Percentiles rank a stretch among this genome's conserved stretches.
phyloP scores from a whole-genome alignment of 2,329 filamentous ascomycete genomes.

The Fusarium nisikadoi region DNA sequence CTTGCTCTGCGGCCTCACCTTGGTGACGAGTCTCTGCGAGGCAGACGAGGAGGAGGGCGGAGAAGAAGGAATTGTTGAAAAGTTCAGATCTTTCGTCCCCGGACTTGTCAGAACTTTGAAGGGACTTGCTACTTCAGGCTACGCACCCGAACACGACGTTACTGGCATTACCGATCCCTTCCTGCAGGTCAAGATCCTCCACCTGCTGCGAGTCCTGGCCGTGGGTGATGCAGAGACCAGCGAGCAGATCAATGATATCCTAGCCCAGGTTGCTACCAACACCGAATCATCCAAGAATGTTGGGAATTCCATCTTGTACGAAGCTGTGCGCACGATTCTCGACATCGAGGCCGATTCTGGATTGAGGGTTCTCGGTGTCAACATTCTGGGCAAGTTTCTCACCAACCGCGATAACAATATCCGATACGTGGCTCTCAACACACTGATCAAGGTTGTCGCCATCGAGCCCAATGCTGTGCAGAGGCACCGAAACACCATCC shows the following conservation, averaged over 20 bases:
- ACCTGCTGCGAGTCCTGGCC: slow-evolving; percentile 84
- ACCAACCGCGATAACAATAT: slow-evolving; percentile 99
- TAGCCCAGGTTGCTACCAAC: slow-evolving; percentile 97
- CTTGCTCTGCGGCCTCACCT: slow-evolving; percentile 87
- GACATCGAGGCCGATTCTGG: slow-evolving; percentile 98
- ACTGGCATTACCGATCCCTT: slow-evolving; percentile 98
- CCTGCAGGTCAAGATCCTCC: slow-evolving; percentile 94
- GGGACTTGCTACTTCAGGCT: slow-evolving; percentile 91
- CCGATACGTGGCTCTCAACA: slow-evolving; percentile 96
- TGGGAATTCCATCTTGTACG: slow-evolving; percentile 97
- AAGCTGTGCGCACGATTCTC: slow-evolving; percentile 94
- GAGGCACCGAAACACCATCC: slow-evolving; percentile 94
- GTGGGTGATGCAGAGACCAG: slow-evolving; percentile 88
- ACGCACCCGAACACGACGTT: slow-evolving; percentile 97
- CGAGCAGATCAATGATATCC: slow-evolving; percentile 98
- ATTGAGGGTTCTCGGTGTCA: slow-evolving; percentile 91
- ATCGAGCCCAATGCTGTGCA: slow-evolving; percentile 98
- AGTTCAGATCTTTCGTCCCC: slow-evolving; percentile 88
- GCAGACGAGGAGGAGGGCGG: slow-evolving; percentile 92
- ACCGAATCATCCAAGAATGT: slow-evolving; percentile 99
- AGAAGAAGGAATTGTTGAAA: slow-evolving; percentile 89
- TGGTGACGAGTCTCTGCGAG: slow-evolving; percentile 93
- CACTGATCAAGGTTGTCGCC: slow-evolving; percentile 95
- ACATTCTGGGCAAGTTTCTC: slow-evolving; percentile 97
- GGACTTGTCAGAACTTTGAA: slow-evolving; percentile 91